Conservation (phyloP, 208 protist species). For the Leishmania braziliensis region DNA sequence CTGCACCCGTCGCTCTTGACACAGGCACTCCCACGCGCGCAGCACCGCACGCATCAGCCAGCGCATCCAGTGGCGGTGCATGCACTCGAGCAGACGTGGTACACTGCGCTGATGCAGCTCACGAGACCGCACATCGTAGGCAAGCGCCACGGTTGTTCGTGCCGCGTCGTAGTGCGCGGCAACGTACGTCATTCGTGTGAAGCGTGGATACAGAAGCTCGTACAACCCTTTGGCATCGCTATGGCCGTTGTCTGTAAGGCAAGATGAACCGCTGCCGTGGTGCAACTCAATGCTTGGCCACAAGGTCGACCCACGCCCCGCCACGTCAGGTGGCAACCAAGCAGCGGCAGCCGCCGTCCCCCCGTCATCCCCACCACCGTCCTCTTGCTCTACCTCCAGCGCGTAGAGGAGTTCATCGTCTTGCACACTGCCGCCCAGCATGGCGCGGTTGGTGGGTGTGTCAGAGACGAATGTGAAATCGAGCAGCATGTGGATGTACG, state of each 20-base stretch:
- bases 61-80: conserved; percentile 57
- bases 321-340: background rate
- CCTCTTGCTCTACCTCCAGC: background rate
- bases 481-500: conserved; percentile 68
- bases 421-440: conserved; percentile 33
- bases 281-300: background rate
- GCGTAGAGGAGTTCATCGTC: conserved; percentile 29
- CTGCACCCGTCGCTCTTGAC: conserved; percentile 47
- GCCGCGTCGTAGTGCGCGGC: conserved; percentile 68
- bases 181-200: conserved; percentile 75
- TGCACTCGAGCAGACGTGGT: conserved; percentile 54
- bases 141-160: conserved; percentile 38
- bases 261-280: background rate
- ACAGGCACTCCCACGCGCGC: conserved; percentile 59
- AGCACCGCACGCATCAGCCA: conserved; percentile 59
- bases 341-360: background rate
- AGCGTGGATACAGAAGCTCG: conserved; percentile 43
- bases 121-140: conserved; percentile 45
- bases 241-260: background rate
- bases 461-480: conserved; percentile 70
- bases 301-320: background rate
- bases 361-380: background rate
- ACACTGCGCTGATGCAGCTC: conserved; percentile 64
- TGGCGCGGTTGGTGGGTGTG: conserved; percentile 37
- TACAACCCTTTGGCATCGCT: conserved; percentile 3